Percentiles rank a stretch among this genome's conserved stretches.
These are phyloP conservation scores for Cruciata laevipes DNA, from an alignment of 257 asterid genomes.

Conservation along the genomic window DNA sequence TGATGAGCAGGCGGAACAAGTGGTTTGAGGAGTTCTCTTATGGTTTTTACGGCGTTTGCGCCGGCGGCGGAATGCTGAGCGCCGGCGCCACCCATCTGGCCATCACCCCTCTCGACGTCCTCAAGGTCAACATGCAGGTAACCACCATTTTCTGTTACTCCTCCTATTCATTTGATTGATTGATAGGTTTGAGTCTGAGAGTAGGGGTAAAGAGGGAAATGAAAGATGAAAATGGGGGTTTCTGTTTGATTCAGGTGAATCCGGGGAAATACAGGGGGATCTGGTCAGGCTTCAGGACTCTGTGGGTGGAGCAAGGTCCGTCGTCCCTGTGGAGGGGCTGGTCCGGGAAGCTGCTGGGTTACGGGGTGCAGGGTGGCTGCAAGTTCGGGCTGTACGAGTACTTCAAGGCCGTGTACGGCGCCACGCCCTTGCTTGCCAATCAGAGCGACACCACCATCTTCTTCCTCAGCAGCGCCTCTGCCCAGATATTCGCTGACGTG, in stretches of 20 bases:
- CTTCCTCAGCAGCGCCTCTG: conserved; percentile 73
- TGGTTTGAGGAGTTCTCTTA: conserved; percentile 43
- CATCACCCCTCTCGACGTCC: conserved; percentile 69
- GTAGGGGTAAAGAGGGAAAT: too few species aligned
- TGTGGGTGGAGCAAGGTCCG: conserved; percentile 58
- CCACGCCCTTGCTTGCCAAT: conserved; percentile 33
- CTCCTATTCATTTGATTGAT: too few species aligned
- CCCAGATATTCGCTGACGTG: conserved; percentile 71
- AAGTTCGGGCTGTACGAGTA: conserved; percentile 65
- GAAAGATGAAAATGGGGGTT: too few species aligned
- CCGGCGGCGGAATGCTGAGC: conserved; percentile 64
- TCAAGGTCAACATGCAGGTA: conserved; percentile 63
- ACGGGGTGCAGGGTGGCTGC: conserved; percentile 68
- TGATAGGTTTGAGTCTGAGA: too few species aligned
- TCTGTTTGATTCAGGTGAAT: conserved; percentile 32
- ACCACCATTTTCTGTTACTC: too few species aligned
- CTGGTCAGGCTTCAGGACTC: conserved; percentile 48
- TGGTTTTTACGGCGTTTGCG: conserved; percentile 49
- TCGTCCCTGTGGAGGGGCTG: conserved; percentile 75
- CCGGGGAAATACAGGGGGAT: conserved; percentile 58
- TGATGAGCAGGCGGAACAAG: background rate
- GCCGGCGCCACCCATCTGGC: conserved; percentile 69
- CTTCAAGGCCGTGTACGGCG: conserved; percentile 55
- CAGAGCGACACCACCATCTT: conserved; percentile 44
- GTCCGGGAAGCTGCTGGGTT: conserved; percentile 71